These are phyloP conservation scores for Podospora tetraspora DNA, from an alignment of 495 filamentous ascomycete genomes.

Conservation along the genomic window DNA sequence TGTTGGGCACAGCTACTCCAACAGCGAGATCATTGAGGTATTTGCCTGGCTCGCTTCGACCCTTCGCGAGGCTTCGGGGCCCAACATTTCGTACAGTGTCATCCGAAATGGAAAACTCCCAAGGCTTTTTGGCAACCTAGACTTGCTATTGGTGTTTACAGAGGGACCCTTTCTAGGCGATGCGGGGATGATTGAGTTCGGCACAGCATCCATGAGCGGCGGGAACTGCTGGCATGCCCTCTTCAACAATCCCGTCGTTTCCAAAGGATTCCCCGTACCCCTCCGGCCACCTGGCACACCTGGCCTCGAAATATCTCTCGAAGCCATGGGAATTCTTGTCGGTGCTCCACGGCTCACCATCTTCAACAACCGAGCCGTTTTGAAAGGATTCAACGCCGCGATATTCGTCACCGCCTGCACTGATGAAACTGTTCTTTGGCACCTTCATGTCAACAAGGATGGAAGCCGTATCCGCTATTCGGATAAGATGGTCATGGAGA, in stretches of 20 bases:
- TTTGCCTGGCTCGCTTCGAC: not conserved
- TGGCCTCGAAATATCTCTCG: conserved; percentile 1
- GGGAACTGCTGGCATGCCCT: not conserved
- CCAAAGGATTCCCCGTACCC: conserved; percentile 4
- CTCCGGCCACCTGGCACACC: not conserved
- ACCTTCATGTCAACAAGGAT: conserved; percentile 1
- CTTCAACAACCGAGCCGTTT: conserved; percentile 2
- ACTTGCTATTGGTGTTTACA: too few species aligned
- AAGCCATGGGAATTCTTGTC: conserved; percentile 3
- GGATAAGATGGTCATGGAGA: not conserved
- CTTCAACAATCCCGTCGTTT: conserved; percentile 5
- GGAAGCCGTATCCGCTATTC: not conserved
- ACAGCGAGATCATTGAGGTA: not conserved
- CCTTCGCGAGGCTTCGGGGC: not conserved
- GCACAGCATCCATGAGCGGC: too few species aligned
- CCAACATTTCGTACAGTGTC: not conserved
- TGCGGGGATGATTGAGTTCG: too few species aligned
- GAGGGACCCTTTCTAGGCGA: too few species aligned
- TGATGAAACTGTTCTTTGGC: not conserved
- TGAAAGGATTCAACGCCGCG: conserved; percentile 11
- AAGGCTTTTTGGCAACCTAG: too few species aligned
- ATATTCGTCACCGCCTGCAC: not conserved
- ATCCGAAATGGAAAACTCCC: too few species aligned
- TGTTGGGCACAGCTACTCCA: not conserved
- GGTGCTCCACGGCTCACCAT: not conserved